Conservation (phyloP, 306 rosid species). For the Luffa acutangula region DNA sequence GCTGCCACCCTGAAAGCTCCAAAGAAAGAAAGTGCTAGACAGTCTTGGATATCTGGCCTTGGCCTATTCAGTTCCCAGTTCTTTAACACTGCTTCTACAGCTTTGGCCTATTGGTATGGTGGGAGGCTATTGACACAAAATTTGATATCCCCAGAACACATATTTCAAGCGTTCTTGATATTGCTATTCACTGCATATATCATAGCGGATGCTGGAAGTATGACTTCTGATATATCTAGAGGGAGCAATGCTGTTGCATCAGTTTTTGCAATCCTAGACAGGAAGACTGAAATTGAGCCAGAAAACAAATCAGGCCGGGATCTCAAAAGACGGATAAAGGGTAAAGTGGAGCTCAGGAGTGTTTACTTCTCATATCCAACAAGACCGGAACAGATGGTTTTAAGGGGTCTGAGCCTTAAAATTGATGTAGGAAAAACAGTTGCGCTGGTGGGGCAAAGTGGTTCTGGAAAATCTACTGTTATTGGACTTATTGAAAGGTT, state of each 20-base stretch:
- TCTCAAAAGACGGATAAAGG: slow-evolving; percentile 38
- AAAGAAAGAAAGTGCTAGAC: slow-evolving; percentile 58
- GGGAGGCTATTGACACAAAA: slow-evolving; percentile 48
- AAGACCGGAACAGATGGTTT: slow-evolving; percentile 70
- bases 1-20: slow-evolving; percentile 49
- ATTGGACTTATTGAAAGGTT: slow-evolving; percentile 80
- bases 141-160: slow-evolving; percentile 38
- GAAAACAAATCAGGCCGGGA: slow-evolving; percentile 37
- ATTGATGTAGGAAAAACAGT: slow-evolving; percentile 64
- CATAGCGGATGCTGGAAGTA: slow-evolving; percentile 92
- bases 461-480: slow-evolving; percentile 85
- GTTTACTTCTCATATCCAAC: slow-evolving; percentile 76
- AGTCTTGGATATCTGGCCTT: slow-evolving; percentile 73
- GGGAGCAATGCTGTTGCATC: slow-evolving; percentile 72
- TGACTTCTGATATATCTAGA: slow-evolving; percentile 73
- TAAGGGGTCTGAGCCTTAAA: slow-evolving; percentile 55
- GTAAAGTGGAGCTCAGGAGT: slow-evolving; percentile 50
- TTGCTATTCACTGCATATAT: slow-evolving; percentile 63
- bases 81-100: slow-evolving; percentile 68
- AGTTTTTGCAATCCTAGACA: slow-evolving; percentile 54
- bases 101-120: slow-evolving; percentile 83
- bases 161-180: slow-evolving; percentile 78
- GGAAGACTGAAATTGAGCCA: slow-evolving; percentile 72
- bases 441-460: slow-evolving; percentile 75
- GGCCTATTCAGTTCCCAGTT: slow-evolving; percentile 82